These are phyloP conservation scores for Cystofilobasidium bisporidii DNA, from an alignment of 768 basidiomycete genomes.

Conservation along the genomic window DNA sequence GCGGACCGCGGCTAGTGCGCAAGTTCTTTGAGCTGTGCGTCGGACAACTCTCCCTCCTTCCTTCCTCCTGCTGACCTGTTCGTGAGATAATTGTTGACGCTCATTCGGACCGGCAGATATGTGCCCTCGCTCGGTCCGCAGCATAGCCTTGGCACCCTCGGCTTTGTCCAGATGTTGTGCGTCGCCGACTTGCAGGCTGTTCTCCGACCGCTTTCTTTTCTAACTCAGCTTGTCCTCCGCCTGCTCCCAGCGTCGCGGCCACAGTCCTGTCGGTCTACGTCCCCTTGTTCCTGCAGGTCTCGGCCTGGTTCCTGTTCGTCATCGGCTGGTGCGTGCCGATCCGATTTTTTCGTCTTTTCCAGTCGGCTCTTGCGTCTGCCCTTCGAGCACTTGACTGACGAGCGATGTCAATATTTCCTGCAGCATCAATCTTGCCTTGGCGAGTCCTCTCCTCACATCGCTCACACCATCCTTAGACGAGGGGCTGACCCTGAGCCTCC, in stretches of 20 bases:
- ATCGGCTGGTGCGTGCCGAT: slow-evolving; percentile 60
- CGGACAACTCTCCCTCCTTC: too few species aligned
- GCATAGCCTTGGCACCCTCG: slow-evolving; percentile 79
- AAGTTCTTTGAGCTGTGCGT: slow-evolving; percentile 52
- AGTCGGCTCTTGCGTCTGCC: too few species aligned
- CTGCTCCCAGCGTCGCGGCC: slow-evolving; percentile 45
- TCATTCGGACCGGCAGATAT: slow-evolving; percentile 44
- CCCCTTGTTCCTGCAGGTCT: slow-evolving; percentile 76
- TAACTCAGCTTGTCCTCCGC: not conserved
- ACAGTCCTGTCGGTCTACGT: slow-evolving; percentile 56
- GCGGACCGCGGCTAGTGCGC: slow-evolving; percentile 51
- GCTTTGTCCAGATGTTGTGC: slow-evolving; percentile 75
- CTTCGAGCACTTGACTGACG: too few species aligned
- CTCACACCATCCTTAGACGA: not conserved
- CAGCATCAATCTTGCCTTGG: slow-evolving; percentile 58
- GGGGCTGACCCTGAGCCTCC: not conserved
- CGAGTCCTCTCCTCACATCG: slow-evolving; percentile 21
- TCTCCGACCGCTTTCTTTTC: too few species aligned
- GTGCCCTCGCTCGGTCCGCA: slow-evolving; percentile 75
- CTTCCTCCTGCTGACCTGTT: too few species aligned
- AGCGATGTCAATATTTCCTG: too few species aligned
- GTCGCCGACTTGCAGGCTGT: too few species aligned
- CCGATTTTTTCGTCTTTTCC: too few species aligned
- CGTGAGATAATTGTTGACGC: not conserved
- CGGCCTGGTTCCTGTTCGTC: slow-evolving; percentile 84